A percentile compares a stretch with the other conserved stretches of the same genome.
These are phyloP conservation scores for Apiospora kogelbergensis DNA, from an alignment of 2,329 filamentous ascomycete species.

Conservation along the genomic window DNA sequence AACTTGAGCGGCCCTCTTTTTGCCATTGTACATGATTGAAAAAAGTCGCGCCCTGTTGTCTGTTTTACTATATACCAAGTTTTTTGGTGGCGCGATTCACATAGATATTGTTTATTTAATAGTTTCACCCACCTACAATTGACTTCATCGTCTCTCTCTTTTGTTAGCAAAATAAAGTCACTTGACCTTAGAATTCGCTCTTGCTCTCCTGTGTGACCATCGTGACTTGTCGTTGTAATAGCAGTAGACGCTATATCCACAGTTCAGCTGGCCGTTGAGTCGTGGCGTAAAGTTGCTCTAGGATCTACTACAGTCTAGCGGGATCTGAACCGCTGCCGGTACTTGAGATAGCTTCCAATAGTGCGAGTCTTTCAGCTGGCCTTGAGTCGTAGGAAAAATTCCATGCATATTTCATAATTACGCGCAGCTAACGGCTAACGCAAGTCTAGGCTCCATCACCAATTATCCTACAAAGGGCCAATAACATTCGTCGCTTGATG, in stretches of 20 bases:
- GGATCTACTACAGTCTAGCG: neutral
- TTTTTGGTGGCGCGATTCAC: conserved; percentile 2
- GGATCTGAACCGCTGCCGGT: neutral
- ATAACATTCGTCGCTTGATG: too few species aligned
- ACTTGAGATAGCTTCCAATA: too few species aligned
- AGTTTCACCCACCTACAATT: conserved; percentile 6
- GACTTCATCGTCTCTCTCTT: neutral
- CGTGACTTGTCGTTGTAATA: neutral
- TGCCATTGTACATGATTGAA: neutral
- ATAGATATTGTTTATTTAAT: conserved; percentile 7
- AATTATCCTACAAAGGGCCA: too few species aligned
- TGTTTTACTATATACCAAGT: neutral
- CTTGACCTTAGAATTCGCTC: neutral
- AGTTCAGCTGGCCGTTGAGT: neutral
- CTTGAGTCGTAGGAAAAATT: too few species aligned
- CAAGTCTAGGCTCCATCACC: too few species aligned
- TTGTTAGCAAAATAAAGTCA: neutral
- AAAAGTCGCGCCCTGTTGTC: neutral
- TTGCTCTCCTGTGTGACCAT: neutral
- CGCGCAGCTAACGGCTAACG: too few species aligned
- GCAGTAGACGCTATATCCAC: neutral
- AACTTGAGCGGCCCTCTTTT: neutral
- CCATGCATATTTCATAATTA: too few species aligned
- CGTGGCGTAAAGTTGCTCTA: neutral
- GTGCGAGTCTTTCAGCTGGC: neutral